Conservation (phyloP, 495 filamentous ascomycete species). For the Lichina pygmaea region DNA sequence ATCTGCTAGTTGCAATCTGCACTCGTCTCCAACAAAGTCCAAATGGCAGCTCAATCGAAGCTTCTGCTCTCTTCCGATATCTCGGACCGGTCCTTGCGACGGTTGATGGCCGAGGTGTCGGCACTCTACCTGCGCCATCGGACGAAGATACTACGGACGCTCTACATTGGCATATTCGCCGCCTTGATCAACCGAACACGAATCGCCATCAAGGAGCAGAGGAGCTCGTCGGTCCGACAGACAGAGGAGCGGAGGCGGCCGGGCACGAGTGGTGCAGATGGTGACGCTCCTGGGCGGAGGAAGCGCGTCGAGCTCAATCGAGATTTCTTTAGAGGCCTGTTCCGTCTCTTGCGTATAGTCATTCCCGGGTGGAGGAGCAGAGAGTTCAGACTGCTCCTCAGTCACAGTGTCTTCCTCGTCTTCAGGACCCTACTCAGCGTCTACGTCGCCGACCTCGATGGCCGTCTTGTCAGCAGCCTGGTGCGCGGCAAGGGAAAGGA, state of each 20-base stretch:
- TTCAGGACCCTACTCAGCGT: slow-evolving; percentile 72
- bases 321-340: slow-evolving; percentile 76
- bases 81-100: slow-evolving; percentile 44
- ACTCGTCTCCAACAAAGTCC: not conserved
- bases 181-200: slow-evolving; percentile 74
- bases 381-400: slow-evolving; percentile 60
- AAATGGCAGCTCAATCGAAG: slow-evolving; percentile 67
- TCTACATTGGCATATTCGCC: slow-evolving; percentile 78
- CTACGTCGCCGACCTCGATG: slow-evolving; percentile 91
- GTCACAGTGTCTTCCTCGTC: slow-evolving; percentile 62
- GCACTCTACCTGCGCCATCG: slow-evolving; percentile 61
- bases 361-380: slow-evolving; percentile 75
- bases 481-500: slow-evolving; percentile 79
- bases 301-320: slow-evolving; percentile 84
- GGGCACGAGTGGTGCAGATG: slow-evolving; percentile 23
- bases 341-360: slow-evolving; percentile 58
- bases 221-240: slow-evolving; percentile 53
- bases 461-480: slow-evolving; percentile 65
- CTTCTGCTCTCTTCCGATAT: slow-evolving; percentile 22
- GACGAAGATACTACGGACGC: slow-evolving; percentile 63
- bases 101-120: slow-evolving; percentile 45
- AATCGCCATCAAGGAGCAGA: slow-evolving; percentile 78
- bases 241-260: slow-evolving; percentile 29
- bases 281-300: slow-evolving; percentile 18
- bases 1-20: too few relatives aligned